A percentile compares a stretch with the other conserved stretches of the same genome.
Conservation (phyloP, 179 eudicot species). For the Silene noctiflora region DNA sequence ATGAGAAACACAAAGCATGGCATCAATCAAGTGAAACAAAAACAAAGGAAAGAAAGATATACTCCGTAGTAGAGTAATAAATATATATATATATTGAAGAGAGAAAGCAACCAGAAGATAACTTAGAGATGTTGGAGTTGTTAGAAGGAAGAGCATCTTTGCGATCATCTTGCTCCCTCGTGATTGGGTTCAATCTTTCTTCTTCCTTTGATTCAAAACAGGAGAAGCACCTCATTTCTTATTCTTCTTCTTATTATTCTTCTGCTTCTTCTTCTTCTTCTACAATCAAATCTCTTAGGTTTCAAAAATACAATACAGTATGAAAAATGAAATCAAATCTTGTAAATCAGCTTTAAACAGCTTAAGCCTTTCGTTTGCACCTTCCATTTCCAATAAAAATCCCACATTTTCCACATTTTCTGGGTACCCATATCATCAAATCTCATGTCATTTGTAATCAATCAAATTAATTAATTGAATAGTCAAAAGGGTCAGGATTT, state of each 20-base stretch:
- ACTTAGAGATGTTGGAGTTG: constrained; percentile 40
- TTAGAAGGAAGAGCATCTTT: constrained; percentile 25
- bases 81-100: no score
- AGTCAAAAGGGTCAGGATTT: background rate
- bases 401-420: constrained; percentile 62
- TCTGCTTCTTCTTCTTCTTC: no score
- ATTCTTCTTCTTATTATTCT: background rate
- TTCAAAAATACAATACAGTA: no score
- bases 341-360: constrained; percentile 68
- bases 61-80: no score
- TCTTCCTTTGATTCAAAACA: constrained; percentile 54
- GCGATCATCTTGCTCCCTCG: constrained; percentile 30
- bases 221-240: constrained; percentile 42
- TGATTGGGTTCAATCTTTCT: constrained; percentile 38
- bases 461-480: background rate
- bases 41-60: no score
- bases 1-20: no score
- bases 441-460: background rate
- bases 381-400: constrained; percentile 56
- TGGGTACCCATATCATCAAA: constrained; percentile 16
- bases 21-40: no score
- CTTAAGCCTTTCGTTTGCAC: constrained; percentile 72
- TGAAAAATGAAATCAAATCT: no score
- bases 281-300: background rate
- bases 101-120: constrained; percentile 42